These are phyloP conservation scores for Zoysia matrella DNA, from an alignment of 202 grass and related monocot species.

Conservation along the genomic window DNA sequence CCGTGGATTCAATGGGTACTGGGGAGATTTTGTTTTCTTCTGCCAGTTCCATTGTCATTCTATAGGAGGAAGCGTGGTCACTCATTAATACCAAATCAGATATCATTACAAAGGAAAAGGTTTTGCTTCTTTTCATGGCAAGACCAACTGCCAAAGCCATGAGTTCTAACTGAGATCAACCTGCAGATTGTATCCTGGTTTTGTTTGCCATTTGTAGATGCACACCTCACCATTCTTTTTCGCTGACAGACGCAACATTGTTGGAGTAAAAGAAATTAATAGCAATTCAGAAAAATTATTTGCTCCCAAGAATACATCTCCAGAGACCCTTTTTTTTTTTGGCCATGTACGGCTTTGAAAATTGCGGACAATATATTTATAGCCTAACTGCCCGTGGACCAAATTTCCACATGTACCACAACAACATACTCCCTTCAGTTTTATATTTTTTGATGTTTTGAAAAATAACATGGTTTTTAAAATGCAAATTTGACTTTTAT, in stretches of 20 bases:
- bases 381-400: no score
- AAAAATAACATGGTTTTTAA: no score
- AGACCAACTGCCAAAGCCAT: slow-evolving; percentile 6
- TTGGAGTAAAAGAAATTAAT: slow-evolving; percentile 1
- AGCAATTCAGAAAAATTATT: no score
- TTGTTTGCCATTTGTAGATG: slow-evolving; percentile 50
- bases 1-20: background rate
- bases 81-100: background rate
- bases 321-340: no score
- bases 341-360: no score
- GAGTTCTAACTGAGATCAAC: slow-evolving; percentile 28
- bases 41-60: slow-evolving; percentile 28
- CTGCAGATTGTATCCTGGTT: slow-evolving; percentile 42
- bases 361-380: no score
- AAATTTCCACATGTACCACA: no score
- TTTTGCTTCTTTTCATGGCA: slow-evolving; percentile 39
- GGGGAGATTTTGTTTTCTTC: slow-evolving; percentile 46
- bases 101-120: slow-evolving; percentile 32
- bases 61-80: slow-evolving; percentile 24
- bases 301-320: no score
- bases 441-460: no score
- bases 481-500: no score
- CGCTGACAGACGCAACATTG: slow-evolving; percentile 29
- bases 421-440: no score
- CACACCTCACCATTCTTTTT: slow-evolving; percentile 57